These are phyloP conservation scores for Boletus rufocinnamomeus DNA, from an alignment of 768 basidiomycete species.

Conservation along the genomic window DNA sequence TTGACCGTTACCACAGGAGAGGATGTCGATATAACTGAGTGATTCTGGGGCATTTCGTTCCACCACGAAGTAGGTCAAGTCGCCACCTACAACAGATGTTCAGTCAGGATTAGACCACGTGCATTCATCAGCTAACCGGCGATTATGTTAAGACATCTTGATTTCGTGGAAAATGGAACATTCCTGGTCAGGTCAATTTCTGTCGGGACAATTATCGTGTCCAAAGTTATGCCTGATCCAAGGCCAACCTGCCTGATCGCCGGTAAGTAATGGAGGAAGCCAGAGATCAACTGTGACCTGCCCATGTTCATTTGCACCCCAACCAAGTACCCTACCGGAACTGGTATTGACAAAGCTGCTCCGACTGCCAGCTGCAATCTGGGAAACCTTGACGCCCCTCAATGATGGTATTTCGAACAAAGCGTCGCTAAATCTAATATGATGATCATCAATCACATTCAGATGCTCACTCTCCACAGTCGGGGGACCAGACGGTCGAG, in stretches of 20 bases:
- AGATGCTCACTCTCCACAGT: constrained; percentile 31
- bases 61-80: constrained; percentile 76
- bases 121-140: constrained; percentile 49
- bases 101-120: neutral
- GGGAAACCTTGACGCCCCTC: constrained; percentile 58
- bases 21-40: constrained; percentile 50
- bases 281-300: constrained; percentile 30
- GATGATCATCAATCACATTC: constrained; percentile 36
- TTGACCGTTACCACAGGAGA: constrained; percentile 84
- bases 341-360: constrained; percentile 73
- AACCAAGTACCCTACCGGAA: constrained; percentile 76
- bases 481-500: constrained; percentile 26
- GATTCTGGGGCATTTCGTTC: constrained; percentile 48
- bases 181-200: constrained; percentile 76
- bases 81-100: constrained; percentile 52
- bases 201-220: constrained; percentile 77
- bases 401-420: constrained; percentile 80
- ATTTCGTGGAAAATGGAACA: constrained; percentile 48
- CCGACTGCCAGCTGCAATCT: constrained; percentile 71
- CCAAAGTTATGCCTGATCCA: constrained; percentile 60
- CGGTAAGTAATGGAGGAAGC: constrained; percentile 3
- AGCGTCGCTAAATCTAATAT: constrained; percentile 64
- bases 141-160: constrained; percentile 63
- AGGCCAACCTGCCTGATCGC: constrained; percentile 74
- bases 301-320: constrained; percentile 91